phyloP scores from a whole-genome alignment of 2,329 filamentous ascomycete species.

The Aspergillus spinulosporus region DNA sequence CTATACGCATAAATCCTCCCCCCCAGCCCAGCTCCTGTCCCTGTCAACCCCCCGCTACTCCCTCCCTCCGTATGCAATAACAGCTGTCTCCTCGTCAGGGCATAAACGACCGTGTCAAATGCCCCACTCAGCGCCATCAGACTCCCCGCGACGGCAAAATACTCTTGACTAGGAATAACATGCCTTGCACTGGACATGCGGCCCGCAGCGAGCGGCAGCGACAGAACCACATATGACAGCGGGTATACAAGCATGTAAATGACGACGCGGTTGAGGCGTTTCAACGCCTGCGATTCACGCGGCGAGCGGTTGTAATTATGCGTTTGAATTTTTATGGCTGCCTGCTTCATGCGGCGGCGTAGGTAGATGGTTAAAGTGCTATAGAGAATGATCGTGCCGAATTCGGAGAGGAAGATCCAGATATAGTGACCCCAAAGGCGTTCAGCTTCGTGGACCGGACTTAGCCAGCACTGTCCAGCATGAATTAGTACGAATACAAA shows the following conservation, averaged over 20 bases:
- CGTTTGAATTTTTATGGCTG: slow-evolving; percentile 15
- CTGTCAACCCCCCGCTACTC: background rate
- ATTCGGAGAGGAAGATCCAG: slow-evolving; percentile 57
- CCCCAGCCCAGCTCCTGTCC: too few relatives aligned
- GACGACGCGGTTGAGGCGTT: slow-evolving; percentile 42
- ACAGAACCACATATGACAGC: slow-evolving; percentile 58
- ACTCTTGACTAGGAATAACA: slow-evolving; percentile 36
- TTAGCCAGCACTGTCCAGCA: slow-evolving; percentile 51
- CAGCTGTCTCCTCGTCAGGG: slow-evolving; percentile 58
- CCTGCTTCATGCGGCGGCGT: slow-evolving; percentile 43
- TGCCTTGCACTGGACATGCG: slow-evolving; percentile 43
- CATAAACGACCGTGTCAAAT: slow-evolving; percentile 60
- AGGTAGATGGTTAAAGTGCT: slow-evolving; percentile 51
- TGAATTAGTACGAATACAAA: background rate
- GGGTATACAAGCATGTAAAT: slow-evolving; percentile 50
- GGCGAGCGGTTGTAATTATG: slow-evolving; percentile 25
- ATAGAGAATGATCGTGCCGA: slow-evolving; percentile 53
- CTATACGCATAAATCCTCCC: too few relatives aligned
- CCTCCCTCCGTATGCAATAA: slow-evolving; percentile 49
- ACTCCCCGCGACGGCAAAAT: slow-evolving; percentile 53
- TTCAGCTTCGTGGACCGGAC: slow-evolving; percentile 43
- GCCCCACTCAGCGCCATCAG: slow-evolving; percentile 59
- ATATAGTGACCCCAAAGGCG: slow-evolving; percentile 55
- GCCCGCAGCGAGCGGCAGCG: slow-evolving; percentile 60
- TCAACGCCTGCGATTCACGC: slow-evolving; percentile 33